Evolutionary conservation across 2,329 filamentous ascomycete genomes (phyloP).

Genomic region (Calonectria hongkongensis): DNA sequence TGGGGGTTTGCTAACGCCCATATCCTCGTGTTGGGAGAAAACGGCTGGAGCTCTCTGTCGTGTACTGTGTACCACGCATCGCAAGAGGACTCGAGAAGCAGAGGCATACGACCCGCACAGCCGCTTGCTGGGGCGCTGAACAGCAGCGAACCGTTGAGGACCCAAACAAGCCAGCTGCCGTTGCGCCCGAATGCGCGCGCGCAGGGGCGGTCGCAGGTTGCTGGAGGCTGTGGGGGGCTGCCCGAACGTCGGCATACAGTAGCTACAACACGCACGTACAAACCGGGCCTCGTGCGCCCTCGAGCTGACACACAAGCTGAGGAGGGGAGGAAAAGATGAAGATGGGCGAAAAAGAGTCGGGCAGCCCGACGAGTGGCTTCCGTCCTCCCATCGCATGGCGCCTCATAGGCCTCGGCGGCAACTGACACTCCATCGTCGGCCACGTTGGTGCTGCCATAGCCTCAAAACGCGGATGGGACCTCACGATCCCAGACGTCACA

Average conservation of each 20-base stretch:
- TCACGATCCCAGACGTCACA: slow-evolving; percentile 10
- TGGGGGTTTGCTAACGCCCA: slow-evolving; percentile 30
- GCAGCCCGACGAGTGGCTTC: background rate
- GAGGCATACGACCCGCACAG: slow-evolving; percentile 26
- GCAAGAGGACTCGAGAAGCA: slow-evolving; percentile 14
- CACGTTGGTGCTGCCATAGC: slow-evolving; percentile 20
- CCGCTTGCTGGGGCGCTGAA: background rate
- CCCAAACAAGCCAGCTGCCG: background rate
- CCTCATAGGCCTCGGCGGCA: slow-evolving; percentile 5
- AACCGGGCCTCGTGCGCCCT: slow-evolving; percentile 8
- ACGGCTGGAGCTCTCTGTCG: background rate
- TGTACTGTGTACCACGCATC: slow-evolving; percentile 7
- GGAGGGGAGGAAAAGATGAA: background rate
- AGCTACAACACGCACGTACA: slow-evolving; percentile 2
- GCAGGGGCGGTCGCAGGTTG: slow-evolving; percentile 6
- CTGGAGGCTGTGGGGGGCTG: slow-evolving; percentile 5
- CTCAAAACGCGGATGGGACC: slow-evolving; percentile 4
- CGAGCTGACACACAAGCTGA: slow-evolving; percentile 12
- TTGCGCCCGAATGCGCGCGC: background rate
- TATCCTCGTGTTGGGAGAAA: slow-evolving; percentile 32
- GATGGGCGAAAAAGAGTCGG: background rate
- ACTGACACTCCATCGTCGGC: slow-evolving; percentile 8
- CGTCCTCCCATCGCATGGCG: background rate
- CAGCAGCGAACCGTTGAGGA: background rate
- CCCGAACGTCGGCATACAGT: background rate